Base-by-base conservation (phyloP, 345 rosid genomes). In the Viola odorata region DNA sequence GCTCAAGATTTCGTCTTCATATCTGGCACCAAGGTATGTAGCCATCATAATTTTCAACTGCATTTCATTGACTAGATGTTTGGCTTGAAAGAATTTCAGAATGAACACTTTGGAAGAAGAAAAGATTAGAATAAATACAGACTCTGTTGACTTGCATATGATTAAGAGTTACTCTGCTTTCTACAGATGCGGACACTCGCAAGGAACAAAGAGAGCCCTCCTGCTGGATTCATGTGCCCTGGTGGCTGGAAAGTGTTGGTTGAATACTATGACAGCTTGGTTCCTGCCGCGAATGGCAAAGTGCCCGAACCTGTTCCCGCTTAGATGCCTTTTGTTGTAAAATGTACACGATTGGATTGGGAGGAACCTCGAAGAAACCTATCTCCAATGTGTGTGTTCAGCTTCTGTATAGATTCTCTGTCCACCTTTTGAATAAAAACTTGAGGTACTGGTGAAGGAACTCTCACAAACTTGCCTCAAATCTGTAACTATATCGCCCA, bases 221-320 rank as follows among this genome's bases (percentile, higher is more conserved):
- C 98, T 3, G 88, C 86, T 44, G 98, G 98, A 44, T 92, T 92
- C 76, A 89, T 92, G 98, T 92, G 98, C 73, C 95, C 97, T 9
- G 85, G 91, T 45, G 97, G 98, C 38, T 92, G 98, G 98, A 52
- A 92, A 69, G 96, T 91, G 69, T 69, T 88, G 77, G 96, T 86
- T 0, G 98, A 91, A 8, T 88, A 88, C 79, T 91, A 91, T 4
- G 96, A 83, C 60, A 85, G 96, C 66, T 68, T 89, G 68, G 57
- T 82, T 17, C 78, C 83, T 0, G 66, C 83, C 0, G 80, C 60
- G 68, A 82, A 57, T 53, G 90, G 80, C 56, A 82, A 75, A 70
- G 67, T 82, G 42, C 81, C 82, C 0, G 84, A 82, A 75, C 80
- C 84, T 36, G 84, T 91, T 72, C 69, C 81, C 5, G 95, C 77